Evolutionary conservation across 2,329 filamentous ascomycete species (phyloP).

Genomic region (Diplocarpon rosae): DNA sequence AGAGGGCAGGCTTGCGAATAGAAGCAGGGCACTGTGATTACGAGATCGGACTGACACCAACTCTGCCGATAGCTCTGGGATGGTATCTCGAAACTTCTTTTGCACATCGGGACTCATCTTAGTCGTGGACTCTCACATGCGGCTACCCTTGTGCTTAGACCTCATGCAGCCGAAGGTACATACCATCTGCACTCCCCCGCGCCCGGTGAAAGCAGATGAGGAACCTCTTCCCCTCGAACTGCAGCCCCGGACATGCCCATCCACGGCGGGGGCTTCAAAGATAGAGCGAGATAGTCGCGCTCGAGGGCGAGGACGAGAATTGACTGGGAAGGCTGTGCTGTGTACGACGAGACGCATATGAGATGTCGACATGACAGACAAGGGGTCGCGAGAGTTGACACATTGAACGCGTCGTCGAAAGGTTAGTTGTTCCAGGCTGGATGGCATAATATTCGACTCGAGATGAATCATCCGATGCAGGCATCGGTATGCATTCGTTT

Average conservation of each 20-base stretch:
- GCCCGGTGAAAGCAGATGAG: not conserved
- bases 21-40: constrained; percentile 6
- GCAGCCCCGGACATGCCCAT: not conserved
- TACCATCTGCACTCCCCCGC: not conserved
- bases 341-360: too few species aligned
- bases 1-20: not conserved
- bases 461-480: not conserved
- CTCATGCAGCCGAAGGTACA: too few species aligned
- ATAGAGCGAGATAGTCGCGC: too few species aligned
- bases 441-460: not conserved
- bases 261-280: too few species aligned
- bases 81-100: not conserved
- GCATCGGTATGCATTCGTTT: too few species aligned
- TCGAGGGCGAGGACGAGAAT: too few species aligned
- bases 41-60: constrained; percentile 1
- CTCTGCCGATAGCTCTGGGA: not conserved
- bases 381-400: not conserved
- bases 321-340: too few species aligned
- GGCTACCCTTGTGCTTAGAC: too few species aligned
- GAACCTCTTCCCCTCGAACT: not conserved
- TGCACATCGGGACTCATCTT: not conserved
- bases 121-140: constrained; percentile 1
- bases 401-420: not conserved
- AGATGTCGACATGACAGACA: not conserved
- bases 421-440: not conserved